Evolutionary conservation across 2,329 filamentous ascomycete species (phyloP).

Genomic region (Erysiphe pisi): DNA sequence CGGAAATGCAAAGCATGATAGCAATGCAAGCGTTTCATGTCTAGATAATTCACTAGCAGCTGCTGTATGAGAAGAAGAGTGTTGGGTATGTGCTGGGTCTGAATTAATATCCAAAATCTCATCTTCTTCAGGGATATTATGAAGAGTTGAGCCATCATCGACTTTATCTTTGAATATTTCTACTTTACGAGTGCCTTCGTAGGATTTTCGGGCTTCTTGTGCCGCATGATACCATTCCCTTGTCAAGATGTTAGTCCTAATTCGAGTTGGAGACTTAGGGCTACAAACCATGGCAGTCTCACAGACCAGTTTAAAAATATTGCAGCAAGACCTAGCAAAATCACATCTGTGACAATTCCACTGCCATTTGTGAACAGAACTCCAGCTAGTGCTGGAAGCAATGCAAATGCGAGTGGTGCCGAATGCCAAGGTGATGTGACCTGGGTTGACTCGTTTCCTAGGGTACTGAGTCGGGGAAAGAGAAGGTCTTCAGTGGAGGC

Average conservation of each 20-base stretch:
- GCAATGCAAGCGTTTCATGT: conserved; percentile 64
- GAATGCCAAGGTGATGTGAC: conserved; percentile 64
- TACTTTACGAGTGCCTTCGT: conserved; percentile 38
- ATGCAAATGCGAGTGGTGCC: conserved; percentile 68
- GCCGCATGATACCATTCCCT: conserved; percentile 67
- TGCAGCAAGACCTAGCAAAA: conserved; percentile 66
- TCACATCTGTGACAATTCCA: conserved; percentile 71
- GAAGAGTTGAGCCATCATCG: no score
- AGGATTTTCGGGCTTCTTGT: conserved; percentile 49
- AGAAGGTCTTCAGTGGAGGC: conserved; percentile 62
- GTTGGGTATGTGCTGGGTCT: conserved; percentile 26
- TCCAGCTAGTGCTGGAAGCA: conserved; percentile 76
- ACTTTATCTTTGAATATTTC: no score
- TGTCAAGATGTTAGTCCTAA: not conserved
- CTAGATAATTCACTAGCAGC: conserved; percentile 56
- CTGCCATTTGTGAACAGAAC: conserved; percentile 76
- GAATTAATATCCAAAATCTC: no score
- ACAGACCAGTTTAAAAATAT: conserved; percentile 91
- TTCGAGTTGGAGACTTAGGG: not conserved
- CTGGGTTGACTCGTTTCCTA: conserved; percentile 38
- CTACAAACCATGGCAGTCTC: conserved; percentile 67
- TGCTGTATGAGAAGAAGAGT: conserved; percentile 33
- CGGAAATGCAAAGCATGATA: conserved; percentile 70
- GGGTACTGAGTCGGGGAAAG: conserved; percentile 43
- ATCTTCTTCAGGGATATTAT: no score